These are phyloP conservation scores for Clitoria ternatea DNA, from an alignment of 306 rosid species.

Conservation along the genomic window DNA sequence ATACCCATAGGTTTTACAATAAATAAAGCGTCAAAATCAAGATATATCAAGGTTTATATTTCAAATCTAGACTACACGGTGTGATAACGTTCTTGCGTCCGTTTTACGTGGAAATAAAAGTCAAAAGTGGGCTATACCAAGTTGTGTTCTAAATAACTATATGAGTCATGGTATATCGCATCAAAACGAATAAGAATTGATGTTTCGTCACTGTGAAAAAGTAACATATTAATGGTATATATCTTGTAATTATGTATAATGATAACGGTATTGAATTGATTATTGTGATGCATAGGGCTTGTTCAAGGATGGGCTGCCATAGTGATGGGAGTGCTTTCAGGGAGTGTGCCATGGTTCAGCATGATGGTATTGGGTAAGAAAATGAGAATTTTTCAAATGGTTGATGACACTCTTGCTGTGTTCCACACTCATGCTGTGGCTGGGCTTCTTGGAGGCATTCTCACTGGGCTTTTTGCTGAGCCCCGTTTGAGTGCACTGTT, in stretches of 20 bases:
- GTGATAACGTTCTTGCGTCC: not conserved
- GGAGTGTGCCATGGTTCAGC: constrained; percentile 59
- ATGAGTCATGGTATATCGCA: not conserved
- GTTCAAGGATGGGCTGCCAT: constrained; percentile 73
- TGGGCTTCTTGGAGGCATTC: constrained; percentile 49
- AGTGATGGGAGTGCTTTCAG: constrained; percentile 54
- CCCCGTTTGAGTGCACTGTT: constrained; percentile 41
- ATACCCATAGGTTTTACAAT: not conserved
- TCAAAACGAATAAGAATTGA: too few species aligned
- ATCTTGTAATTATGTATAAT: too few species aligned
- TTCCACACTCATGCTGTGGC: constrained; percentile 69
- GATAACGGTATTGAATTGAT: not conserved
- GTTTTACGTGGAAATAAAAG: not conserved
- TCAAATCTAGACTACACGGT: not conserved
- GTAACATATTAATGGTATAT: too few species aligned
- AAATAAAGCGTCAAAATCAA: not conserved
- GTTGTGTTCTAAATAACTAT: too few species aligned
- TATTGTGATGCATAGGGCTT: constrained; percentile 28
- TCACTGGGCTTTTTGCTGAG: constrained; percentile 54
- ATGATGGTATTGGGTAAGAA: constrained; percentile 61
- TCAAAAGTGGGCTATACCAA: too few species aligned
- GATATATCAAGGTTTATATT: not conserved
- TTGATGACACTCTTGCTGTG: constrained; percentile 62
- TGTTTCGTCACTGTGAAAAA: too few species aligned
- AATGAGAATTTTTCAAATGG: constrained; percentile 24